Evolutionary conservation across 192 early-diverging fungal species (phyloP).

Genomic region (Phycomyces nitens): DNA sequence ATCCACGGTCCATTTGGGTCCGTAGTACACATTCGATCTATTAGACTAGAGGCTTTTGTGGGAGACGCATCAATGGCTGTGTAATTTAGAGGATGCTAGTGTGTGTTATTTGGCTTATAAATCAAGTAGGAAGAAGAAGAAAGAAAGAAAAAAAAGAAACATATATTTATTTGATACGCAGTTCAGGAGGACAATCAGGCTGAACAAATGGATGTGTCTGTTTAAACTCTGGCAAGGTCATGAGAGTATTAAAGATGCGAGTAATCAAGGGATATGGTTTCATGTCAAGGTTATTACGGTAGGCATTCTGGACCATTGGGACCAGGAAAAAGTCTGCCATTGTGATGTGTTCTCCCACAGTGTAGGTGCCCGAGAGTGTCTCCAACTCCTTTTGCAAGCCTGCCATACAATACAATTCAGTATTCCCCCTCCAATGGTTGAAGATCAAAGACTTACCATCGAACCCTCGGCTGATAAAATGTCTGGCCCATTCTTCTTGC

Average conservation of each 20-base stretch:
- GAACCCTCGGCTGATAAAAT: constrained; percentile 59
- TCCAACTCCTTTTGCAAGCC: constrained; percentile 66
- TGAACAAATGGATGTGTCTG: constrained; percentile 59
- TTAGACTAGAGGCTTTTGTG: too few species aligned
- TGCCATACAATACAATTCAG: constrained; percentile 9
- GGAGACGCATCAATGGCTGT: too few species aligned
- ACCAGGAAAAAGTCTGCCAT: constrained; percentile 80
- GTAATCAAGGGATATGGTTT: constrained; percentile 61
- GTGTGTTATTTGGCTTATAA: too few species aligned
- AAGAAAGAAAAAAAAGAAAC: too few species aligned
- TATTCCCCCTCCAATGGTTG: too few species aligned
- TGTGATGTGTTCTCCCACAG: constrained; percentile 76
- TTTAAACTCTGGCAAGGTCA: constrained; percentile 63
- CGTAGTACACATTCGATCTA: too few species aligned
- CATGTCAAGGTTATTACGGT: constrained; percentile 69
- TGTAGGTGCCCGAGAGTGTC: constrained; percentile 65
- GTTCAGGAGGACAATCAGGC: constrained; percentile 61
- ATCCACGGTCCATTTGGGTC: too few species aligned
- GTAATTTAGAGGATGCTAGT: too few species aligned
- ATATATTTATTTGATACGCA: constrained; percentile 13
- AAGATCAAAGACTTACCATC: constrained; percentile 40
- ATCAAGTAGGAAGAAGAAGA: too few species aligned
- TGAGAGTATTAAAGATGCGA: constrained; percentile 53
- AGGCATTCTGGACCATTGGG: constrained; percentile 77
- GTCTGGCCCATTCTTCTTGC: constrained; percentile 57